Evolutionary conservation across 2,329 filamentous ascomycete genomes (phyloP).

Genomic region (Chaetomiaceae sp.): DNA sequence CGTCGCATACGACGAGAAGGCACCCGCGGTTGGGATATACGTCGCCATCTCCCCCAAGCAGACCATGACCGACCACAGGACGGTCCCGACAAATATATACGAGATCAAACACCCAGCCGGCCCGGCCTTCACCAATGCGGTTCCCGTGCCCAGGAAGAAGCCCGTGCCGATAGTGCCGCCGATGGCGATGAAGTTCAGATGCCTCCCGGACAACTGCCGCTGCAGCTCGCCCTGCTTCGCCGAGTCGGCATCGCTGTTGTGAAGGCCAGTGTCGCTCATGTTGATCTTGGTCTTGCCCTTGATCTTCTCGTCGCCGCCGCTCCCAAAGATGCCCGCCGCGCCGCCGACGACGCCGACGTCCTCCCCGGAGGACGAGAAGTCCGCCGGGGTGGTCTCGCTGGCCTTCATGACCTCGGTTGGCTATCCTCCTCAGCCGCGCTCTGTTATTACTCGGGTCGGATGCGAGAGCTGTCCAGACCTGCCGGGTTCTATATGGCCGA

Average conservation of each 20-base stretch:
- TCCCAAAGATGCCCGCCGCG: neutral
- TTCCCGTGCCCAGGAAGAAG: slow-evolving; percentile 65
- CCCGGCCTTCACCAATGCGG: slow-evolving; percentile 58
- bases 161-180: slow-evolving; percentile 68
- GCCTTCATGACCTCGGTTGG: slow-evolving; percentile 9
- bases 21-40: slow-evolving; percentile 70
- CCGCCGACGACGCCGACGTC: neutral
- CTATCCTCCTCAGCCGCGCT: neutral
- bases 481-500: no score
- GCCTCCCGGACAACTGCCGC: slow-evolving; percentile 31
- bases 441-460: neutral
- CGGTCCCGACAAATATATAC: slow-evolving; percentile 64
- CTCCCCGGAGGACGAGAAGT: slow-evolving; percentile 10
- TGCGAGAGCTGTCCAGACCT: no score
- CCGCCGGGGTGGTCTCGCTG: slow-evolving; percentile 2
- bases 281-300: slow-evolving; percentile 6
- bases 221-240: slow-evolving; percentile 22
- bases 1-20: slow-evolving; percentile 71
- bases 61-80: slow-evolving; percentile 73
- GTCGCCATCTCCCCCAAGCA: slow-evolving; percentile 69
- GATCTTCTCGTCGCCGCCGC: slow-evolving; percentile 8
- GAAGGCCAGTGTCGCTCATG: neutral
- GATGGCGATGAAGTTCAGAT: slow-evolving; percentile 49
- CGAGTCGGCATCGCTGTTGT: slow-evolving; percentile 15
- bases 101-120: slow-evolving; percentile 64